A percentile compares a stretch with the other conserved stretches of the same genome.
Evolutionary conservation across 78 protist species (phyloP).

Genomic region (Mastigamoeba balamuthi): DNA sequence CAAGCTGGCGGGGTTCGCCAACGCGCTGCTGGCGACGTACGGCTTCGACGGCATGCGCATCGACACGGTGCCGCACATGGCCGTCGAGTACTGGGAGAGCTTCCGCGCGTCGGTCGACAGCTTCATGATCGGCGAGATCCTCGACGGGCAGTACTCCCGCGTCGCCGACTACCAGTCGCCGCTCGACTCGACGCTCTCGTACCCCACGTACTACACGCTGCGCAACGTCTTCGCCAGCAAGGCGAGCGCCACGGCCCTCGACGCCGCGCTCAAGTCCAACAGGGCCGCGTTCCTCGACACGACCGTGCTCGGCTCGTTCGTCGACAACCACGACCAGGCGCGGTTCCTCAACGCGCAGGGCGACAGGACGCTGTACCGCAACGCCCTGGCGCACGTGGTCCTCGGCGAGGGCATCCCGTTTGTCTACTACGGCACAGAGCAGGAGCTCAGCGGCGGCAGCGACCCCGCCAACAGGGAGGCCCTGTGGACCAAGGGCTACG

Average conservation of each 20-base stretch:
- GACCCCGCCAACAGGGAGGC: conserved; percentile 51
- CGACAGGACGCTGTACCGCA: not conserved
- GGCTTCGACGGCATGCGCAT: conserved; percentile 47
- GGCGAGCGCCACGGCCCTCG: no score
- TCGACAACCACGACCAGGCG: conserved; percentile 67
- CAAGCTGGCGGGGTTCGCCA: conserved; percentile 2
- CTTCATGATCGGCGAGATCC: conserved; percentile 52
- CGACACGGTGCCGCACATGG: conserved; percentile 60
- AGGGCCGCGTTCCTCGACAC: not conserved
- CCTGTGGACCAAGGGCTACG: conserved; percentile 19
- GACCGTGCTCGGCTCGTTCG: conserved; percentile 15
- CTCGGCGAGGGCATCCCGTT: conserved; percentile 26
- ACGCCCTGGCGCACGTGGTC: conserved; percentile 29
- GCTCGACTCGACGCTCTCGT: conserved; percentile 21
- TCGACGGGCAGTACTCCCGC: conserved; percentile 10
- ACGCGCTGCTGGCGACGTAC: not conserved
- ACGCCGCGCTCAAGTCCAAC: no score
- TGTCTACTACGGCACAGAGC: conserved; percentile 66
- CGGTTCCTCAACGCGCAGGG: conserved; percentile 19
- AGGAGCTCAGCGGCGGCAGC: conserved; percentile 22
- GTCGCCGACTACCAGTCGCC: conserved; percentile 12
- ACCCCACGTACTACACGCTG: conserved; percentile 52
- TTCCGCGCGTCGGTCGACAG: not conserved
- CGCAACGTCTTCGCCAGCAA: not conserved
- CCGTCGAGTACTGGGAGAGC: not conserved